Base-by-base conservation (phyloP, 164 flowering plant genomes). In the Sedum album region DNA sequence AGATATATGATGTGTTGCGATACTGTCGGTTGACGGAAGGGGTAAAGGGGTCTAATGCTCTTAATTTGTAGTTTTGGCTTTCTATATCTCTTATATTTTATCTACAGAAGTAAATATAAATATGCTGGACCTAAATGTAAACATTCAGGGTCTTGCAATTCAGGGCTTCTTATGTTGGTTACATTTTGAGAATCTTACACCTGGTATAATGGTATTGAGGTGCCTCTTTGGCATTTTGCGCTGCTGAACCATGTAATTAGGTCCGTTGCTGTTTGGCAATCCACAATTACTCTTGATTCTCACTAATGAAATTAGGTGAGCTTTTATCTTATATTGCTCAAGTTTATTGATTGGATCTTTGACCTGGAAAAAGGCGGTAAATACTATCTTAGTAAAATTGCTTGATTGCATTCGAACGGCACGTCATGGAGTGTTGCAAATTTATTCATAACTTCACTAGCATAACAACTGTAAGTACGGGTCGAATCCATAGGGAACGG, bases 271-370 rank as follows among this genome's bases (percentile, higher is more conserved):
- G 46, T 35, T 35, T 3, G 38, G 38, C 38, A 35, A 35, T 35
- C 7, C 7, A 35, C 38, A 35, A 35, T 35, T 35, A 7, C 38
- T 7, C 38, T 35, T 3, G 7, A 3, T 3, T 35, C 7, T 35
- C 38, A 35, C n/a, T 3, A 35, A 35, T 35, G 38, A 3, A 35
- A 3, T 35, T 35, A 7, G 38, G 7, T 3, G 38, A 7, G 7
- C 7, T 35, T 35, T 7, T 35, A 3, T 35, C 38, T 7, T 35
- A 3, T 35, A 35, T 3, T 35, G 38, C 38, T 35, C 97, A 68
- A 94, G 7, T 35, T n/a, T n/a, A n/a, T n/a, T n/a, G n/a, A n/a
- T n/a, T n/a, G n/a, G n/a, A n/a, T n/a, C n/a, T n/a, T n/a, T n/a
- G n/a, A n/a, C n/a, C n/a, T n/a, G n/a, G n/a, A n/a, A n/a, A n/a